Evolutionary conservation across 2,329 filamentous ascomycete species (phyloP).

Genomic region (Davidsoniella eucalypti): DNA sequence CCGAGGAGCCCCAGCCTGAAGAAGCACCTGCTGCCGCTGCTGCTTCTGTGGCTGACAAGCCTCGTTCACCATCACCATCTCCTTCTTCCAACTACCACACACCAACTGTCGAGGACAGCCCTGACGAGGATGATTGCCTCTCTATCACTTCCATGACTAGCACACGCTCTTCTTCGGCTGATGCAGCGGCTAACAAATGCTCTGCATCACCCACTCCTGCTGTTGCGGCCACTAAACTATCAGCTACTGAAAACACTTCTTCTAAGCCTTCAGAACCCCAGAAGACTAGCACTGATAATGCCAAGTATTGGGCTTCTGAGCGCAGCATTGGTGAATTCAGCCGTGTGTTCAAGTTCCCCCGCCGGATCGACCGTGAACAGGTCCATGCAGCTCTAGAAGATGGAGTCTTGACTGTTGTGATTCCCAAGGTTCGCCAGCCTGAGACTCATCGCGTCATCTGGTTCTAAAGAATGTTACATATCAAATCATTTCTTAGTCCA

Average conservation of each 20-base stretch:
- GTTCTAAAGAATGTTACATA: slow-evolving; percentile 22
- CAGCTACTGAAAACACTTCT: not conserved
- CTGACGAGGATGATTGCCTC: slow-evolving; percentile 17
- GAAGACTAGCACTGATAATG: too few relatives aligned
- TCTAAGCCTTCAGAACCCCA: too few relatives aligned
- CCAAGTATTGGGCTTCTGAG: slow-evolving; percentile 56
- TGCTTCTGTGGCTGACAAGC: slow-evolving; percentile 18
- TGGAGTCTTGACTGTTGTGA: slow-evolving; percentile 44
- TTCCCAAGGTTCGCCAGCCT: slow-evolving; percentile 49
- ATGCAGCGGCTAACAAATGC: slow-evolving; percentile 5
- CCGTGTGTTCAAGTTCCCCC: slow-evolving; percentile 51
- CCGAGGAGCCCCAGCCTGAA: not conserved
- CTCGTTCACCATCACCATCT: not conserved
- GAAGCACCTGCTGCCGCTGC: too few relatives aligned
- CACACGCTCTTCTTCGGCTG: slow-evolving; percentile 15
- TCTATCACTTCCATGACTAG: slow-evolving; percentile 15
- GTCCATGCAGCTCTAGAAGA: slow-evolving; percentile 49
- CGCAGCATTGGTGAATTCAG: slow-evolving; percentile 51
- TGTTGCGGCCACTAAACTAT: not conserved
- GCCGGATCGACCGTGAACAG: slow-evolving; percentile 41
- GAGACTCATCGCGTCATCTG: slow-evolving; percentile 35
- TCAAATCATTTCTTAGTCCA: not conserved
- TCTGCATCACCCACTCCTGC: slow-evolving; percentile 9
- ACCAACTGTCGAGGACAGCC: slow-evolving; percentile 48
- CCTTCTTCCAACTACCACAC: slow-evolving; percentile 22